These are phyloP conservation scores for Labyrinthula sp. DNA, from an alignment of 352 stramenopile species.

Conservation along the genomic window DNA sequence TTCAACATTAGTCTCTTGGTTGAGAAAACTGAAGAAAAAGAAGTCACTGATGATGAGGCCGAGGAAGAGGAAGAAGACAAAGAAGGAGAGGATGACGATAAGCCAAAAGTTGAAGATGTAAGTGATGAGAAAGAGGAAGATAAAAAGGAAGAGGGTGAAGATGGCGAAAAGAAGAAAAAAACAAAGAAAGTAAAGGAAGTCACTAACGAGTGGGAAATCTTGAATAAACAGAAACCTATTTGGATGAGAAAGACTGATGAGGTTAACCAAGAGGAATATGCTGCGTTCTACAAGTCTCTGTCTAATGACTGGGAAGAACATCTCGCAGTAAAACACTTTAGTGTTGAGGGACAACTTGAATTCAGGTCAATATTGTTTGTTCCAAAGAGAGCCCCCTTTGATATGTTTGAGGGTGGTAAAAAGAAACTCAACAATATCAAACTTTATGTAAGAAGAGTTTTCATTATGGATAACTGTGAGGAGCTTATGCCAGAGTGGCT, in stretches of 20 bases:
- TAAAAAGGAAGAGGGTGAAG: no score
- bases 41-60: conserved; percentile 93
- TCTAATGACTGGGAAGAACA: conserved; percentile 96
- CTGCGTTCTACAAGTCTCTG: conserved; percentile 97
- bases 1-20: conserved; percentile 99
- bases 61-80: conserved; percentile 71
- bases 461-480: conserved; percentile 99
- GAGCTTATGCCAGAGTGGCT: conserved; percentile 98
- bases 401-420: conserved; percentile 98
- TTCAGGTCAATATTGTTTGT: conserved; percentile 94
- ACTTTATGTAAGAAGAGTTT: conserved; percentile 95
- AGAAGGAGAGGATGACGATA: conserved; percentile 80
- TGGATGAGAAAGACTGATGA: conserved; percentile 99
- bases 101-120: conserved; percentile 88
- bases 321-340: conserved; percentile 90
- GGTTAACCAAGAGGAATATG: conserved; percentile 96
- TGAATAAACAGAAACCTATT: conserved; percentile 98
- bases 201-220: conserved; percentile 92
- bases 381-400: conserved; percentile 92
- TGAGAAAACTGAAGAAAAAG: conserved; percentile 98
- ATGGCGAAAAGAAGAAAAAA: conserved; percentile 96
- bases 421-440: conserved; percentile 99
- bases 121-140: conserved; percentile 66
- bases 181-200: conserved; percentile 86
- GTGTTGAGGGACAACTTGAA: conserved; percentile 94